Evolutionary conservation across 768 basidiomycete genomes (phyloP), one percentile per base, ranked within the genome.

Genomic region (Agaricus sinodeliciosus): DNA sequence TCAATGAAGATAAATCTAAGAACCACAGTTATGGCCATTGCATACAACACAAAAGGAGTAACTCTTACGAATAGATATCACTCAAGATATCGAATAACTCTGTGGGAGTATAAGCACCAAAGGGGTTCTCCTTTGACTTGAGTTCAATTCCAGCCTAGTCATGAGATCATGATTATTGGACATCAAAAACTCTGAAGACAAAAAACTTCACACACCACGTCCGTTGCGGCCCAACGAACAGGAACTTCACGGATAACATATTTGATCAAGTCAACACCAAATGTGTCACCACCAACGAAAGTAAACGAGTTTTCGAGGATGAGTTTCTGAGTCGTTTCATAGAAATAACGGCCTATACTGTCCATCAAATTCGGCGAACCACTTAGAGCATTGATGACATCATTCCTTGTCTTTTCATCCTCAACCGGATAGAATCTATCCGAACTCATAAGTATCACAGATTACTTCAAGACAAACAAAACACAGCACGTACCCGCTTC

Each of bases 1-100:
- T 90, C 81, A 31, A 90, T 75, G 80, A 91, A 92, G 54, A 92
- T 69, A 63, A 78, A 90, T 39, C 88, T 90, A 57, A 3, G 16
- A 9, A 28, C 15, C 49, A n/a, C 52, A n/a, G 42, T 26, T 2
- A 5, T 28, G 15, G 2, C 22, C 9, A 45, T 3, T 27, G 13
- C 9, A 11, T 45, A 45, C 8, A 12, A 27, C 43, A 28, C 15
- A 7, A 45, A 11, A 26, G 4, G 37, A 9, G 22, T 19, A 44
- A n/a, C 13, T 67, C 82, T 58, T 54, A 88, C 82, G 79, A 68
- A 65, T 90, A 91, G 48, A 91, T 84, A 18, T 87, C 82, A 22
- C 77, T 72, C 7, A 90, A 75, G 36, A 83, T 81, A 15, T 73
- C 66, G 57, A 78, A 87, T 41, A 92, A 67, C 60, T 87, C 77